A percentile compares a stretch with the other conserved stretches of the same genome.
phyloP scores from a whole-genome alignment of 495 filamentous ascomycete genomes.

The Pseudevernia furfuracea region DNA sequence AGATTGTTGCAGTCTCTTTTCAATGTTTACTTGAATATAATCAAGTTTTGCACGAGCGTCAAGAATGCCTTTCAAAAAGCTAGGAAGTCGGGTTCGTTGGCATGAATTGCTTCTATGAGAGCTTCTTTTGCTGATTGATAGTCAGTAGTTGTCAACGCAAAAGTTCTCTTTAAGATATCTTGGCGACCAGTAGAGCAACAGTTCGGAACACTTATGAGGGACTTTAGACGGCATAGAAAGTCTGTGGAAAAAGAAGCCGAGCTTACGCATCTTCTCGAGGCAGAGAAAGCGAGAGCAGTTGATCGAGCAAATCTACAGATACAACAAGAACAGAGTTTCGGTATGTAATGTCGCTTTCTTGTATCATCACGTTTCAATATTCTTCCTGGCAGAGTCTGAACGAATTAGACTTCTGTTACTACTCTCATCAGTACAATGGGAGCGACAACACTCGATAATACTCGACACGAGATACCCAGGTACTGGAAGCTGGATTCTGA shows the following conservation, averaged over 20 bases:
- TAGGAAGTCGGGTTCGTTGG: background rate
- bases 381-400: background rate
- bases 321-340: background rate
- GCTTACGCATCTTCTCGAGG: slow-evolving; percentile 11
- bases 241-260: slow-evolving; percentile 18
- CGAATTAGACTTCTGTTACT: background rate
- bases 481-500: background rate
- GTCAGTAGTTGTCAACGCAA: background rate
- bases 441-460: background rate
- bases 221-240: slow-evolving; percentile 13
- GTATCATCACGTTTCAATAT: background rate
- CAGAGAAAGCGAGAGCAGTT: background rate
- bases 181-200: slow-evolving; percentile 15
- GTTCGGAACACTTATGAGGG: slow-evolving; percentile 6
- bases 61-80: background rate
- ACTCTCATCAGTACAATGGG: background rate
- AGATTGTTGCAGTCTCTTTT: background rate
- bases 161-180: background rate
- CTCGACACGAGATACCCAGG: background rate
- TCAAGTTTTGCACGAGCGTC: background rate
- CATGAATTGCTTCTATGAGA: background rate
- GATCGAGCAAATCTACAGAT: background rate
- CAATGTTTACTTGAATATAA: background rate
- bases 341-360: background rate
- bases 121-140: background rate